phyloP scores from a whole-genome alignment of 2,329 filamentous ascomycete species.

The Myriosclerotinia curreyana region DNA sequence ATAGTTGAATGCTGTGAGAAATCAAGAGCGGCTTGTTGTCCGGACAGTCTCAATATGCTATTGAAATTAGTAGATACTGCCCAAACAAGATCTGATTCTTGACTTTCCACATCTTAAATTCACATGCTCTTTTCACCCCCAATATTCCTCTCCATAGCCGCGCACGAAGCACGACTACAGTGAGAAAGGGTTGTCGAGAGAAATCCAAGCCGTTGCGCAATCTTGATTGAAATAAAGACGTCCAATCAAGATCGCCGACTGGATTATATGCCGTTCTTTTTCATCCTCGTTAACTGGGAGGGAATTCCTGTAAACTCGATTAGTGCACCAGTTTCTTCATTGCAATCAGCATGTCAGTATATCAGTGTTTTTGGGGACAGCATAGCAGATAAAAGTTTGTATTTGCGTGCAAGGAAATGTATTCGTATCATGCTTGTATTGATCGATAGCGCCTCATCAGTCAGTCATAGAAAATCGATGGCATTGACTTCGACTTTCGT shows the following conservation, averaged over 20 bases:
- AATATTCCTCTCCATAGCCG: conserved; percentile 49
- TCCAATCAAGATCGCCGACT: conserved; percentile 14
- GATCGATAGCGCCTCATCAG: conserved; percentile 20
- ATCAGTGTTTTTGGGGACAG: conserved; percentile 10
- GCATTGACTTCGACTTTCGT: conserved; percentile 22
- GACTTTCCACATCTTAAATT: neutral
- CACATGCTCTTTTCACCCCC: neutral
- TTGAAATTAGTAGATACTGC: no score
- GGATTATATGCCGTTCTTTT: conserved; percentile 1
- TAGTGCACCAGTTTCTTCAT: neutral
- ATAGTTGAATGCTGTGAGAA: no score
- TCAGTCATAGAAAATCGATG: conserved; percentile 18
- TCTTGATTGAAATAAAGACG: conserved; percentile 32
- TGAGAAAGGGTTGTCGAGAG: conserved; percentile 22
- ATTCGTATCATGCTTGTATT: conserved; percentile 15
- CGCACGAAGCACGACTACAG: conserved; percentile 43
- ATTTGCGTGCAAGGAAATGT: conserved; percentile 10
- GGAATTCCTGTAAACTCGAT: neutral
- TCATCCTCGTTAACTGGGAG: conserved; percentile 9
- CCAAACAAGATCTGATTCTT: no score
- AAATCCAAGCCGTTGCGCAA: conserved; percentile 52
- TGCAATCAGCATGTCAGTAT: neutral
- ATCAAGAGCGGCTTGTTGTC: no score
- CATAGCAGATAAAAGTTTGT: conserved; percentile 7
- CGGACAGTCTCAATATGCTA: no score